phyloP scores from a whole-genome alignment of 306 rosid species.

The Hippophae rhamnoides region DNA sequence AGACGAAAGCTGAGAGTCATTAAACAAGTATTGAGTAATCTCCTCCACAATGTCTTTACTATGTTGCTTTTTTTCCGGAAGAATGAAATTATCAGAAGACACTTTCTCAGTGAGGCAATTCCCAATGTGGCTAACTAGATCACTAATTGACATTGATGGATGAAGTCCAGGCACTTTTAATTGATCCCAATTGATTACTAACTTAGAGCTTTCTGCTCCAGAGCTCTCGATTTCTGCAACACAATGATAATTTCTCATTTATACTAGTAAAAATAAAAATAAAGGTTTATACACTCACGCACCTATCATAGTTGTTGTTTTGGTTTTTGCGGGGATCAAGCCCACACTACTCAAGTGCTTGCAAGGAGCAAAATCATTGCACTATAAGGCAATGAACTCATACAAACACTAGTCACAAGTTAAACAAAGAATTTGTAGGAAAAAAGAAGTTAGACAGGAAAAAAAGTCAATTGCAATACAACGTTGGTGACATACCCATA shows the following conservation, averaged over 20 bases:
- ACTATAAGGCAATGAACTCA: slow-evolving; percentile 4
- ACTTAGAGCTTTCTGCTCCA: slow-evolving; percentile 34
- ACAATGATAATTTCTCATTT: slow-evolving; percentile 29
- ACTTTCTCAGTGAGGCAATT: slow-evolving; percentile 24
- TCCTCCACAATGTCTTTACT: slow-evolving; percentile 48
- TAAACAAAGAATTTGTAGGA: neutral
- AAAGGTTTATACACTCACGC: too few species aligned
- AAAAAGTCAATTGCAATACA: neutral
- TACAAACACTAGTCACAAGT: slow-evolving; percentile 14
- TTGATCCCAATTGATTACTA: slow-evolving; percentile 39
- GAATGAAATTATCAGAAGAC: slow-evolving; percentile 27
- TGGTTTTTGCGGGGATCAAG: too few species aligned
- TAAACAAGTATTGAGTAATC: slow-evolving; percentile 49
- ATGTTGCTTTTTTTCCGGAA: slow-evolving; percentile 24
- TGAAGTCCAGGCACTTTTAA: slow-evolving; percentile 18
- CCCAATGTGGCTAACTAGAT: too few species aligned
- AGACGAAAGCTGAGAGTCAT: slow-evolving; percentile 31
- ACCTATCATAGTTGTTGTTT: too few species aligned
- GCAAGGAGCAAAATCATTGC: too few species aligned
- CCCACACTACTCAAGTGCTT: too few species aligned
- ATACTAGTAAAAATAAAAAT: neutral
- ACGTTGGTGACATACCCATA: neutral
- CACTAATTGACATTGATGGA: too few species aligned
- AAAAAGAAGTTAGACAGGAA: neutral
- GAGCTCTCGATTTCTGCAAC: slow-evolving; percentile 25